phyloP scores from a whole-genome alignment of 2,329 filamentous ascomycete genomes.

The Hymenoscyphus albidus region DNA sequence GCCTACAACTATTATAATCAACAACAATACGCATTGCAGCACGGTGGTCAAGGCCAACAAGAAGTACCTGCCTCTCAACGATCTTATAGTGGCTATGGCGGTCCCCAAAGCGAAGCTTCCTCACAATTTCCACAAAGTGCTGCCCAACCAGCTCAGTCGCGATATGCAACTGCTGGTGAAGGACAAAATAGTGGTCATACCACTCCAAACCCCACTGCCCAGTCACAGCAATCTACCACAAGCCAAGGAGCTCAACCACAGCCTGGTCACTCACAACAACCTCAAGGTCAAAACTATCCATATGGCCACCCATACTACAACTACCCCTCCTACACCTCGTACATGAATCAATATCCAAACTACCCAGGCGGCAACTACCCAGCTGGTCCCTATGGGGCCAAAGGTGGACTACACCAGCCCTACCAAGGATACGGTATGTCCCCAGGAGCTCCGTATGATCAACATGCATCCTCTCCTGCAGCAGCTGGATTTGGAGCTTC shows the following conservation, averaged over 20 bases:
- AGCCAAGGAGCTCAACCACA: conserved; percentile 41
- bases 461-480: conserved; percentile 34
- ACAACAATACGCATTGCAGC: conserved; percentile 50
- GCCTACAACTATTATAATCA: conserved; percentile 71
- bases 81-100: conserved; percentile 70
- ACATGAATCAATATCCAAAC: conserved; percentile 51
- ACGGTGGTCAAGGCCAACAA: conserved; percentile 62
- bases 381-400: conserved; percentile 35
- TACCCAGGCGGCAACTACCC: conserved; percentile 38
- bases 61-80: conserved; percentile 71
- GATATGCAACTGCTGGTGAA: conserved; percentile 60
- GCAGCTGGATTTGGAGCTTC: conserved; percentile 33
- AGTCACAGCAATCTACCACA: conserved; percentile 46
- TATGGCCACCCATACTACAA: conserved; percentile 57
- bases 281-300: conserved; percentile 46
- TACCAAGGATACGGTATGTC: conserved; percentile 37
- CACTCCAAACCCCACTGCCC: conserved; percentile 76
- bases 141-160: conserved; percentile 55
- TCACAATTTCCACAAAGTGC: conserved; percentile 71
- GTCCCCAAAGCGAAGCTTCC: conserved; percentile 60
- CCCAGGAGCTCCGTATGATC: conserved; percentile 35
- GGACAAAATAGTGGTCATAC: conserved; percentile 83
- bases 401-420: conserved; percentile 35
- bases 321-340: conserved; percentile 60
- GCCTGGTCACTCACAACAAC: conserved; percentile 48